Base-by-base conservation (phyloP, 768 basidiomycete species). In the Hygrophorus pudorinus region DNA sequence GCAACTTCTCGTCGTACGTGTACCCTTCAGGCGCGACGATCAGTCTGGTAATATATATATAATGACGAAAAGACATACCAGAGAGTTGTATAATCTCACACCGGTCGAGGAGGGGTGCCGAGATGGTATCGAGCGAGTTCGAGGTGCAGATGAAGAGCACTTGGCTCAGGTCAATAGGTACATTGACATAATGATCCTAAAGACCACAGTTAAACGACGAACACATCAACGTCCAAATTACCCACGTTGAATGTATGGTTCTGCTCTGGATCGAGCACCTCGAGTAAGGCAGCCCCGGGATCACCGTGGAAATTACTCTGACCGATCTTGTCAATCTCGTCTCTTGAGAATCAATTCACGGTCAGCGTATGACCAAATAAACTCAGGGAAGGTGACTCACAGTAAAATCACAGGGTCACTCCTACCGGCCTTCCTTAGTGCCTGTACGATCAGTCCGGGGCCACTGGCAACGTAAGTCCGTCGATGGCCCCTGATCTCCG, bases 251-350 rank as follows among this genome's bases (percentile, higher is more conserved):
- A 88, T 0, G 77, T 71, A 56, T 85, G 75, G 49, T 92, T 93
- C 61, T 94, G 90, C 58, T 96, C 93, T 0, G 93, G 93, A 58
- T 96, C 93, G 42, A 97, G 70, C 0, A 93, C 90, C 55, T 97
- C 92, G 3, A 97, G 65, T 48, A 97, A 61, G 0, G 92, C 92
- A 31, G 93, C 93, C 2, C 77, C 79, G 11, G 92, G 92, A 59
- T 94, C 91, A 0, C 92, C 92, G 52, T 94, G 91, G 65, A 86
- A 85, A 55, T 85, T 90, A 52, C 75, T 84, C 45, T 83, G 81
- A 0, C 84, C 83, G 44, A 90, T 75, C 64, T 96, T 96, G 64
- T 96, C 93, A 35, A 96, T 79, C 60, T 96, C 93, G 55, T 96
- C 93, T 64, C 69, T 73, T 21, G 4, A 17, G 37, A n/a, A 35